phyloP scores from a whole-genome alignment of 169 alveolate species.

The Eimeria acervulina region DNA sequence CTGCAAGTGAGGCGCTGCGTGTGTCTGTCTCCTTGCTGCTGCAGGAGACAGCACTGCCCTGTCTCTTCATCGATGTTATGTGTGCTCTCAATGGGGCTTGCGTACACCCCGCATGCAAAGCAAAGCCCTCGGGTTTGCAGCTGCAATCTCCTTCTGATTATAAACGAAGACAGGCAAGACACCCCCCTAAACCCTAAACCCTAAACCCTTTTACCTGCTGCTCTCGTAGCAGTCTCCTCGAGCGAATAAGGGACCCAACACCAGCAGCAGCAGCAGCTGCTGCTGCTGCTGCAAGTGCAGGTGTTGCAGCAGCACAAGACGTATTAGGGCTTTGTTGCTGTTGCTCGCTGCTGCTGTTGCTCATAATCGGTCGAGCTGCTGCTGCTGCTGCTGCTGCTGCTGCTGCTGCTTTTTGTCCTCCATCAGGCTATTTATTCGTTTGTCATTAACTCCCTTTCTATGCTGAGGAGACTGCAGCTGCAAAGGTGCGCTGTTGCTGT shows the following conservation, averaged over 20 bases:
- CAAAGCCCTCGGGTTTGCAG: background rate
- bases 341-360: background rate
- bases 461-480: constrained; percentile 39
- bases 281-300: background rate
- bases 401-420: background rate
- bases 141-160: constrained; percentile 4
- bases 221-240: background rate
- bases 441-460: constrained; percentile 13
- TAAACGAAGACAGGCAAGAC: background rate
- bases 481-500: background rate
- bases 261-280: constrained; percentile 9
- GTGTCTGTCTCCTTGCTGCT: background rate
- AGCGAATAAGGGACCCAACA: background rate
- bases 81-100: constrained; percentile 25
- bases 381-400: constrained; percentile 14
- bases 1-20: background rate
- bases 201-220: too few relatives aligned
- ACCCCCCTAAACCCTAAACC: background rate
- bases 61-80: constrained; percentile 18
- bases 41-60: constrained; percentile 41
- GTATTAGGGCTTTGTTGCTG: background rate
- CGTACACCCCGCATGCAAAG: constrained; percentile 63
- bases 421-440: constrained; percentile 43
- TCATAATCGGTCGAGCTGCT: background rate
- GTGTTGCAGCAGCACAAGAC: background rate